phyloP scores from a whole-genome alignment of 306 rosid genomes.

The Castanopsis chinensis region DNA sequence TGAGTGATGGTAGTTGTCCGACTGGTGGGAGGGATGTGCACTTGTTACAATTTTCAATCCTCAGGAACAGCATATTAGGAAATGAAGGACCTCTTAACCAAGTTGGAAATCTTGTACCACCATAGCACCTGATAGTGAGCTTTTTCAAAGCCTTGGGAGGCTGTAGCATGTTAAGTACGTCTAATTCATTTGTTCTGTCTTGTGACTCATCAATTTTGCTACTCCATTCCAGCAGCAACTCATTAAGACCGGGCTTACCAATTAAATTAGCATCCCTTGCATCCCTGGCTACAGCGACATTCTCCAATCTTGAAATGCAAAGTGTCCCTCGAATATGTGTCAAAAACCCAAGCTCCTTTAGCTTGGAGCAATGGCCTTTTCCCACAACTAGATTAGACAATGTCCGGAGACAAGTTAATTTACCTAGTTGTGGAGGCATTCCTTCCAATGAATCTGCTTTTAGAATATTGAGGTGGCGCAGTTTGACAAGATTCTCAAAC shows the following conservation, averaged over 20 bases:
- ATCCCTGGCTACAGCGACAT: background rate
- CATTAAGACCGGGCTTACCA: background rate
- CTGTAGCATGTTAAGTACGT: background rate
- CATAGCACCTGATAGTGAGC: background rate
- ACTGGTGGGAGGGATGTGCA: too few relatives aligned
- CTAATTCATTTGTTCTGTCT: background rate
- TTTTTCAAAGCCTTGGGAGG: background rate
- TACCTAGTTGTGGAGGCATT: background rate
- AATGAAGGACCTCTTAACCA: background rate
- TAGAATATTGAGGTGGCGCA: background rate
- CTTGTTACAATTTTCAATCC: background rate
- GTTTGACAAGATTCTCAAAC: slow-evolving; percentile 1
- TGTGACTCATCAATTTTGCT: background rate
- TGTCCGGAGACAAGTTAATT: background rate
- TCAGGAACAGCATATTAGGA: background rate
- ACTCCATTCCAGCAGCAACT: background rate
- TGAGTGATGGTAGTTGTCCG: background rate
- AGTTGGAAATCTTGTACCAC: background rate
- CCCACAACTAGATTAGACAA: background rate
- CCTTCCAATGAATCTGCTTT: background rate
- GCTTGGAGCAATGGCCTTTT: background rate
- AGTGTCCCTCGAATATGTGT: background rate
- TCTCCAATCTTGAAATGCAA: background rate
- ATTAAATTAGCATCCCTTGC: background rate
- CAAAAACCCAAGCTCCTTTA: background rate